Conservation (phyloP, 2,329 filamentous ascomycete genomes). For the Nemania serpens region DNA sequence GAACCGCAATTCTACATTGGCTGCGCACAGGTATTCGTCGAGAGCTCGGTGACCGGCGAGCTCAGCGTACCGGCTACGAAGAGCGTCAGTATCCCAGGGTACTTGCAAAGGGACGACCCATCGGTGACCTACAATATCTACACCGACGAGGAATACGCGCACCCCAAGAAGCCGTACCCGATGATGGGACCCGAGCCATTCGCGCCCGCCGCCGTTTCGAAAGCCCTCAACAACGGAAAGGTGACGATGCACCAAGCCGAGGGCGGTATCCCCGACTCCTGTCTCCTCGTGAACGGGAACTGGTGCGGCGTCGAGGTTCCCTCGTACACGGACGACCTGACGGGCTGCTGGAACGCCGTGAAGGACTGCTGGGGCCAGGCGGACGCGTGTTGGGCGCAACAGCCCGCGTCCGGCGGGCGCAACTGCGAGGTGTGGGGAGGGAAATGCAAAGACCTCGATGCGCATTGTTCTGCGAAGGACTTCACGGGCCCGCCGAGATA, state of each 20-base stretch:
- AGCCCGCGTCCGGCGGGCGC: conserved; percentile 60
- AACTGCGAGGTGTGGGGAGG: conserved; percentile 65
- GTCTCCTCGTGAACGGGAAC: conserved; percentile 68
- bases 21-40: conserved; percentile 71
- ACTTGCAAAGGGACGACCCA: conserved; percentile 58
- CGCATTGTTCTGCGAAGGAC: conserved; percentile 46
- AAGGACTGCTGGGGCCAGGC: conserved; percentile 62
- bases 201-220: conserved; percentile 11
- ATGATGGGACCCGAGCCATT: conserved; percentile 58
- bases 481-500: conserved; percentile 52
- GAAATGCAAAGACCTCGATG: conserved; percentile 59
- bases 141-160: conserved; percentile 35
- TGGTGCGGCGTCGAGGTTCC: conserved; percentile 69
- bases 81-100: conserved; percentile 68
- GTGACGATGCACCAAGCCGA: conserved; percentile 35
- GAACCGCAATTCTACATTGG: conserved; percentile 73
- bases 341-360: conserved; percentile 62
- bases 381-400: conserved; percentile 59
- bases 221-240: conserved; percentile 19
- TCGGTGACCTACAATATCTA: conserved; percentile 69
- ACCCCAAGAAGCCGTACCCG: conserved; percentile 56
- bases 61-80: conserved; percentile 52
- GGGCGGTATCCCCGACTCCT: conserved; percentile 58
- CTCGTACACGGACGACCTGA: conserved; percentile 53
- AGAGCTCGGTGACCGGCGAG: conserved; percentile 41